phyloP scores from a whole-genome alignment of 2,329 filamentous ascomycete genomes.

The Lachnellula cervina region DNA sequence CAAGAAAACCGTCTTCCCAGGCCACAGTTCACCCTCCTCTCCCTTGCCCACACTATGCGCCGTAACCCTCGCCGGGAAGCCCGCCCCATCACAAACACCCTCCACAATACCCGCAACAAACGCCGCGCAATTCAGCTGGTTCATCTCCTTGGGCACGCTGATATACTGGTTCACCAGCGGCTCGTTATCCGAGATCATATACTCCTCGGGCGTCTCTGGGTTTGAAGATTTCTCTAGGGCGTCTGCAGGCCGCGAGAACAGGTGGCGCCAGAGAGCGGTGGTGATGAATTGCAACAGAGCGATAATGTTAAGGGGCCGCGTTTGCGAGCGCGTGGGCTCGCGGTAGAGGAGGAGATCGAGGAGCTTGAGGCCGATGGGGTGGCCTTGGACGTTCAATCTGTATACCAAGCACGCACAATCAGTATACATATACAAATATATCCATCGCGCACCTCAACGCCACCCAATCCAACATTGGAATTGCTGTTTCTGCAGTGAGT shows the following conservation, averaged over 20 bases:
- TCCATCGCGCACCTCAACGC: not conserved
- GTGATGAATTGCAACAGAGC: conserved; percentile 93
- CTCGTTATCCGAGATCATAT: conserved; percentile 99
- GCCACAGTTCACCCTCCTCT: conserved; percentile 77
- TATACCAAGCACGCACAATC: not conserved
- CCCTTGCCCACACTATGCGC: conserved; percentile 70
- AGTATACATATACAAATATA: not conserved
- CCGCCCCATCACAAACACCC: conserved; percentile 89
- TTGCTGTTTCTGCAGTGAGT: not conserved
- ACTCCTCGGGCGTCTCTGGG: conserved; percentile 82
- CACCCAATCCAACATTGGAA: not conserved
- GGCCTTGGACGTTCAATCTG: conserved; percentile 85
- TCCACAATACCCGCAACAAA: conserved; percentile 94
- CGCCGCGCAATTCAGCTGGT: conserved; percentile 90
- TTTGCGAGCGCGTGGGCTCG: conserved; percentile 63
- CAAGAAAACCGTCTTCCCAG: conserved; percentile 90
- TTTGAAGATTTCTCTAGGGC: conserved; percentile 84
- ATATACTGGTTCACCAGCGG: conserved; percentile 93
- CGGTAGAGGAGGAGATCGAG: conserved; percentile 93
- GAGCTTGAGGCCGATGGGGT: conserved; percentile 87
- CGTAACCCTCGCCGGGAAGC: conserved; percentile 82
- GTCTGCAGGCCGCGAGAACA: conserved; percentile 87
- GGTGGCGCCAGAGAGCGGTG: conserved; percentile 83
- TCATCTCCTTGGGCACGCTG: conserved; percentile 91
- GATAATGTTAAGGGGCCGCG: conserved; percentile 81